These are phyloP conservation scores for Gypsophila paniculata DNA, from an alignment of 179 eudicot genomes.

Conservation along the genomic window DNA sequence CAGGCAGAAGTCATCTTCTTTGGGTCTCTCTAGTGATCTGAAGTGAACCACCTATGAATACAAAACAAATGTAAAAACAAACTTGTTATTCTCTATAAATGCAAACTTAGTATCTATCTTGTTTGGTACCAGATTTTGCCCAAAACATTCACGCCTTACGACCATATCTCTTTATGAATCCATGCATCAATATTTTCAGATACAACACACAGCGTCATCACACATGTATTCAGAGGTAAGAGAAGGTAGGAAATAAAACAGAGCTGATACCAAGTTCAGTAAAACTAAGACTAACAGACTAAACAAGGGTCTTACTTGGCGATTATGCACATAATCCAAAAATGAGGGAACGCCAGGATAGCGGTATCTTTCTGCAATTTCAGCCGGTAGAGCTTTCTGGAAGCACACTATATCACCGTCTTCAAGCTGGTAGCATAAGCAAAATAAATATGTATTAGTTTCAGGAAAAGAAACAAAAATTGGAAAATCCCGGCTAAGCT, in stretches of 20 bases:
- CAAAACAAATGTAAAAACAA: constrained; percentile 3
- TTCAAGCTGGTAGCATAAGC: constrained; percentile 54
- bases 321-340: constrained; percentile 94
- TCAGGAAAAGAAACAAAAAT: background rate
- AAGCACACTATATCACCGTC: constrained; percentile 96
- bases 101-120: background rate
- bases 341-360: constrained; percentile 85
- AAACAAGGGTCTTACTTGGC: constrained; percentile 52
- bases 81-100: background rate
- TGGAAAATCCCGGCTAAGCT: background rate
- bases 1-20: constrained; percentile 67
- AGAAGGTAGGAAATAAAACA: constrained; percentile 7
- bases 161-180: background rate
- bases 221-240: background rate
- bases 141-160: background rate
- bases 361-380: constrained; percentile 52
- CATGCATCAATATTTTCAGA: background rate
- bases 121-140: constrained; percentile 1
- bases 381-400: constrained; percentile 60
- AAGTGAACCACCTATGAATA: constrained; percentile 61
- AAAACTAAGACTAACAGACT: background rate
- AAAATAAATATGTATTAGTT: background rate
- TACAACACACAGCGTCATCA: background rate
- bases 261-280: background rate
- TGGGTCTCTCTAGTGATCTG: constrained; percentile 60